These are phyloP conservation scores for Thermomucor indicae-seudaticae DNA, from an alignment of 371 early-diverging fungal species.

Conservation along the genomic window DNA sequence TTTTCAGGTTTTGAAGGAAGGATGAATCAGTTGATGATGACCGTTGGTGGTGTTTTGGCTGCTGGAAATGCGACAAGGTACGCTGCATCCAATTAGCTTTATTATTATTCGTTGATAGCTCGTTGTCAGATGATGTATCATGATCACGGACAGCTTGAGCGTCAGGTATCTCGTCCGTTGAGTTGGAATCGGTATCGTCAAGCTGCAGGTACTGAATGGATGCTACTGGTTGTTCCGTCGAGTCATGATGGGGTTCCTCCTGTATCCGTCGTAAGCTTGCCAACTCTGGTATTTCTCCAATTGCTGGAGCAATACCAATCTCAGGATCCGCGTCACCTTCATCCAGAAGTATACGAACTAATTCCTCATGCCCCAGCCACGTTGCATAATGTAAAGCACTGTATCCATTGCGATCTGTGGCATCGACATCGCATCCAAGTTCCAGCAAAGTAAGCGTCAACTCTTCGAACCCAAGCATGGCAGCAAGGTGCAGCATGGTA, in stretches of 20 bases:
- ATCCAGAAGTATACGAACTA: conserved; percentile 20
- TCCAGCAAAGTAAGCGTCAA: conserved; percentile 21
- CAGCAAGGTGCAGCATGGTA: conserved; percentile 41
- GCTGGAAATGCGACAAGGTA: conserved; percentile 40
- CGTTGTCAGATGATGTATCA: conserved; percentile 17
- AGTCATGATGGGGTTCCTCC: conserved; percentile 6
- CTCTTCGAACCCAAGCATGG: conserved; percentile 30
- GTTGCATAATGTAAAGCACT: conserved; percentile 23
- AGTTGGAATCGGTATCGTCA: conserved; percentile 11
- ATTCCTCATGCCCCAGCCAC: conserved; percentile 14
- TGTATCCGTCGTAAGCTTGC: conserved; percentile 28
- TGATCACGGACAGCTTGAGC: conserved; percentile 14
- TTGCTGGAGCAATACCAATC: too few species aligned
- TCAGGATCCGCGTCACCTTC: conserved; percentile 26
- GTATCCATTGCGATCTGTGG: conserved; percentile 28
- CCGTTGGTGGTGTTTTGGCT: conserved; percentile 12
- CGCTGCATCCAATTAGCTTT: conserved; percentile 42
- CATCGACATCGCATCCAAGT: conserved; percentile 25
- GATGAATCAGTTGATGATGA: conserved; percentile 12
- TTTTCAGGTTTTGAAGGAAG: conserved; percentile 38
- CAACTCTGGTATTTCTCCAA: too few species aligned
- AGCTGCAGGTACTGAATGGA: conserved; percentile 26
- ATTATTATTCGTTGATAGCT: conserved; percentile 8
- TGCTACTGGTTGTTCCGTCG: conserved; percentile 3
- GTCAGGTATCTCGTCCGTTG: conserved; percentile 14